A percentile compares a stretch with the other conserved stretches of the same genome.
Evolutionary conservation across 2,329 filamentous ascomycete species (phyloP).

Genomic region (Botrytis fragariae): DNA sequence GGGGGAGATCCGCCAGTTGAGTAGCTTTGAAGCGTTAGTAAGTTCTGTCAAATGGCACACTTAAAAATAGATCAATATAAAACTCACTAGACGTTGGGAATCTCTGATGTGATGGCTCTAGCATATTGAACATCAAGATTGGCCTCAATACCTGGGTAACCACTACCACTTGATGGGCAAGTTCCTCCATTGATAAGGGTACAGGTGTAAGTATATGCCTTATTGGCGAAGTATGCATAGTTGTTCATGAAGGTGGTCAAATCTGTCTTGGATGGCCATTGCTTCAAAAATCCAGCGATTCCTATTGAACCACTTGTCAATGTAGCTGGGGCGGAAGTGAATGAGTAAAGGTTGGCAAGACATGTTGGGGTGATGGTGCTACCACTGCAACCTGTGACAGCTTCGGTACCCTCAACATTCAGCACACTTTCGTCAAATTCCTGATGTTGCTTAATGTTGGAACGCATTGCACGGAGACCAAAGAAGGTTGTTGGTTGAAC

Average conservation of each 20-base stretch:
- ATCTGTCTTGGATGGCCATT: slow-evolving; percentile 33
- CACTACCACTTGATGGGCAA: slow-evolving; percentile 32
- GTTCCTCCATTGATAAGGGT: slow-evolving; percentile 35
- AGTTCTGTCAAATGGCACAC: not conserved
- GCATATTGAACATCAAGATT: slow-evolving; percentile 60
- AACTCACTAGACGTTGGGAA: slow-evolving; percentile 47
- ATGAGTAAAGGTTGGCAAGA: slow-evolving; percentile 36
- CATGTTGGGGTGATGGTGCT: slow-evolving; percentile 34
- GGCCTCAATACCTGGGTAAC: slow-evolving; percentile 44
- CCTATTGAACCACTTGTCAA: slow-evolving; percentile 31
- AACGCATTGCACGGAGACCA: slow-evolving; percentile 40
- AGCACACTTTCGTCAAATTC: slow-evolving; percentile 21
- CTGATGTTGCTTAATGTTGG: slow-evolving; percentile 26
- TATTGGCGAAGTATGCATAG: slow-evolving; percentile 32
- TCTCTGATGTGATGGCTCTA: slow-evolving; percentile 53
- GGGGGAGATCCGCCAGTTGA: slow-evolving; percentile 56
- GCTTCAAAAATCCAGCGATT: slow-evolving; percentile 35
- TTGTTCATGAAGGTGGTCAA: slow-evolving; percentile 33
- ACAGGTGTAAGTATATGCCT: slow-evolving; percentile 39
- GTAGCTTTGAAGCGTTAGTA: slow-evolving; percentile 38
- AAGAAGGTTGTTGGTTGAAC: slow-evolving; percentile 62
- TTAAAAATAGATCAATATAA: not conserved
- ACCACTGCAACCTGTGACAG: slow-evolving; percentile 34
- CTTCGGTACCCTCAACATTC: slow-evolving; percentile 22
- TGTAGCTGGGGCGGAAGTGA: slow-evolving; percentile 24